Evolutionary conservation across 192 early-diverging fungal species (phyloP), one percentile per base, ranked within the genome.

Genomic region (Coemansia sp.): DNA sequence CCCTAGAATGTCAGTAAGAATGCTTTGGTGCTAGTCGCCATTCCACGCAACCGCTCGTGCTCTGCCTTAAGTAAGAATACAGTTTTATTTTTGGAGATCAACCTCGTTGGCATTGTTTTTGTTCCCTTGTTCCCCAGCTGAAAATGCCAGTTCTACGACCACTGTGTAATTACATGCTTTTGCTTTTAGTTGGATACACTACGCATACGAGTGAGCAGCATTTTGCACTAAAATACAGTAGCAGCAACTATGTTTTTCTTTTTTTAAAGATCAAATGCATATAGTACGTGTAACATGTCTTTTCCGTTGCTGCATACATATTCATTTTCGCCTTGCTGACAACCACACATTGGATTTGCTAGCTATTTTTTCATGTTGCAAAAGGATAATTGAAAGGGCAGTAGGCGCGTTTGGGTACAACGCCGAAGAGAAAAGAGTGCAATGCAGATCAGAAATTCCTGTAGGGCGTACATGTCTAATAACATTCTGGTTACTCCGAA

Each of bases 261-360:
- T 26, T 54, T 23, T 11, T 26, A 18, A 16, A 3, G 4, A 19
- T 41, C 40, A 18, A 39, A 19, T 19, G 57, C 38, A 40, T 59
- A 16, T 18, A 59, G 6, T 38, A 41, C n/a, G 39, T n/a, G n/a
- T n/a, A 48, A 48, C n/a, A 48, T 0, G 1, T 53, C 21, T 9
- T 23, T 16, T 15, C 13, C 39, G 37, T 41, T 59, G 57, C 12
- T 40, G 39, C 57, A 38, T 41, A 40, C 37, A 40, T 19, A 41
- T 59, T 59, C 52, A 54, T 54, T 54, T 54, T 42, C 18, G 57
- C 57, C 57, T 41, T 59, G 26, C 57, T 16, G 57, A 59, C 39
- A 59, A 39, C 57, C 39, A 59, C 40, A 23, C 26, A 38, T 59
- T 48, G 4, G 52, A 23, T 23, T 18, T 26, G 57, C 26, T 18